Conservation (phyloP, 352 stramenopile genomes). For the Phytopythium aichiense region DNA sequence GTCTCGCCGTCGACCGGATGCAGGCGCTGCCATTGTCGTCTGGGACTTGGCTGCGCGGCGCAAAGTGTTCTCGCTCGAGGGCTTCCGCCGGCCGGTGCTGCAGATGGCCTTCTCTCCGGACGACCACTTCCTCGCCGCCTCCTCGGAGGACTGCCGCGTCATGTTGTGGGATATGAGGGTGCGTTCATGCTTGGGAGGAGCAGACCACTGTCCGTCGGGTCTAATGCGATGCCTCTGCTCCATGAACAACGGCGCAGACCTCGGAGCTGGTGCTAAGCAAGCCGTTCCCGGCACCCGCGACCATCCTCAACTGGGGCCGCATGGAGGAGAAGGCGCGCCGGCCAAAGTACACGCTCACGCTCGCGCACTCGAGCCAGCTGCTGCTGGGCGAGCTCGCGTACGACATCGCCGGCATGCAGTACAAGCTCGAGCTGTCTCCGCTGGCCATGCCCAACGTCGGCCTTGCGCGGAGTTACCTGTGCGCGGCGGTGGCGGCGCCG, state of each 20-base stretch:
- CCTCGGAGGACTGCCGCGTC: slow-evolving; percentile 57
- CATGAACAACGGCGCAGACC: slow-evolving; percentile 26
- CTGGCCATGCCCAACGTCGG: slow-evolving; percentile 74
- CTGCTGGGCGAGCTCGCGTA: slow-evolving; percentile 59
- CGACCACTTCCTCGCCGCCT: slow-evolving; percentile 70
- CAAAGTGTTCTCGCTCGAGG: slow-evolving; percentile 48
- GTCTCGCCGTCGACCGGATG: slow-evolving; percentile 25
- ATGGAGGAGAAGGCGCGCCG: slow-evolving; percentile 66
- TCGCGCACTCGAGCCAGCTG: slow-evolving; percentile 69
- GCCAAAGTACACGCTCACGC: slow-evolving; percentile 60
- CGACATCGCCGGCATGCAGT: slow-evolving; percentile 77
- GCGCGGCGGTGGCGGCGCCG: slow-evolving; percentile 44
- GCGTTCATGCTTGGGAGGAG: background rate
- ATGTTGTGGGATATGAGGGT: slow-evolving; percentile 78
- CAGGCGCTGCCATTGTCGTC: slow-evolving; percentile 17
- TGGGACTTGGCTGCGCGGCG: slow-evolving; percentile 40
- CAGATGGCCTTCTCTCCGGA: slow-evolving; percentile 74
- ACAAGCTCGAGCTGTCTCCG: slow-evolving; percentile 57
- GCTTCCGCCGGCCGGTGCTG: slow-evolving; percentile 58
- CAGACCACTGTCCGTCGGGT: background rate
- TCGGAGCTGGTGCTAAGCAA: slow-evolving; percentile 68
- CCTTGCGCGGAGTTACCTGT: slow-evolving; percentile 66
- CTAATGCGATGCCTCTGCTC: slow-evolving; percentile 2
- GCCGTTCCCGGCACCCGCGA: slow-evolving; percentile 54
- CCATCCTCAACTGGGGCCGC: slow-evolving; percentile 63